Conservation (phyloP, 2,329 filamentous ascomycete genomes). For the Pseudogymnoascus sp. region DNA sequence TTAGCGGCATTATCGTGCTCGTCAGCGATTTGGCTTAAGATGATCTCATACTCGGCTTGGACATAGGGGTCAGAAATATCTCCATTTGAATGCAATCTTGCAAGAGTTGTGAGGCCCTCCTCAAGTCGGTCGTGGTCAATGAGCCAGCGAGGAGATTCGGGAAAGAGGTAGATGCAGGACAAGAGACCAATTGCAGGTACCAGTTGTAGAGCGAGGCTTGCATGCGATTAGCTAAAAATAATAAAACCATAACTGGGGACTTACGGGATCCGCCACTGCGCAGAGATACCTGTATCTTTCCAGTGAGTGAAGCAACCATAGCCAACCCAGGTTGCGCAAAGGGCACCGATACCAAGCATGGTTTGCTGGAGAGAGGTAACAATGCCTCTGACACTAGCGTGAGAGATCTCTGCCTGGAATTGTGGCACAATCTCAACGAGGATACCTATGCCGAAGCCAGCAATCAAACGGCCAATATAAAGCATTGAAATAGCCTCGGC, state of each 20-base stretch:
- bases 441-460: constrained; percentile 51
- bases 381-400: constrained; percentile 54
- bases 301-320: constrained; percentile 36
- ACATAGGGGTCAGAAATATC: constrained; percentile 62
- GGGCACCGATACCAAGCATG: constrained; percentile 55
- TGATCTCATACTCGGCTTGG: constrained; percentile 63
- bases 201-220: constrained; percentile 57
- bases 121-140: constrained; percentile 63
- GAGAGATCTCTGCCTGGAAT: constrained; percentile 59
- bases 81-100: constrained; percentile 62
- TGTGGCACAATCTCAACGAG: constrained; percentile 58
- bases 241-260: not conserved
- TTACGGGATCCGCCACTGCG: constrained; percentile 22
- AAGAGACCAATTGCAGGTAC: constrained; percentile 59
- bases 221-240: constrained; percentile 25
- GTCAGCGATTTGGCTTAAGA: constrained; percentile 56
- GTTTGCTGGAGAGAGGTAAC: constrained; percentile 58
- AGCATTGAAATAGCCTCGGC: constrained; percentile 47
- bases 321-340: constrained; percentile 53
- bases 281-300: constrained; percentile 3
- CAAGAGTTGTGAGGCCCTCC: constrained; percentile 58
- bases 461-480: constrained; percentile 50
- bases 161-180: constrained; percentile 62
- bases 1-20: constrained; percentile 65
- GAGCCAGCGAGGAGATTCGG: constrained; percentile 67